Base-by-base conservation (phyloP, 768 basidiomycete species). In the Pleurotus citrinopileatus region DNA sequence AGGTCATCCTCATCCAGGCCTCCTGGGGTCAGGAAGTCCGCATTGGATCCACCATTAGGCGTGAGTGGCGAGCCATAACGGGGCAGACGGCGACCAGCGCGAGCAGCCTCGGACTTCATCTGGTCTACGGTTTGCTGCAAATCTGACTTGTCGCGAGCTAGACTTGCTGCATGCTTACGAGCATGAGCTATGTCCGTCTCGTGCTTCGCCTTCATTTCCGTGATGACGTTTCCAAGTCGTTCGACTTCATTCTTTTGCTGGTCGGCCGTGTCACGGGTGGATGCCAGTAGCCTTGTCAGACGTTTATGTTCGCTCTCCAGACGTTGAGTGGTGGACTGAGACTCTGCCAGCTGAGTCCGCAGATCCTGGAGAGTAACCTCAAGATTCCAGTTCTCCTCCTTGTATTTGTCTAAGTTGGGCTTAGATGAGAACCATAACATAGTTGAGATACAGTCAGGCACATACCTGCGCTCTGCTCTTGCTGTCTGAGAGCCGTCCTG, bases 361-460 rank as follows among this genome's bases (percentile, higher is more conserved):
- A 94, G 78, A 55, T 97, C 94, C 67, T 98, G 96, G 25, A 94
- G 74, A 13, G 82, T 81, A 45, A 98, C 94, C 73, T 98, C 96
- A 54, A 98, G 84, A 65, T 98, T 96, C 97, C 97, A 98, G 67
- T 97, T 98, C 71, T 95, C 94, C 72, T 98, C 96, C 72, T 94
- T 94, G 83, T 86, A 96, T 59, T 94, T 93, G 67, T 98, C 96
- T 88, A 20, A 25, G 53, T 53, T 43, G 43, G 55, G 34, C 32
- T 13, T 17, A 55, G 22, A 22, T 28, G 58, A 23, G 2, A n/a
- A 53, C 36, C 25, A 52, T 8, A 44, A 19, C 53, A 3, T 26
- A 27, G 23, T 12, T 7, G 17, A 40, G 58, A 47, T 44, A 37
- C 56, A 28, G 42, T 52, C 32, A 32, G 26, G 8, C 22, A 69